These are phyloP conservation scores for Mycena vitilis DNA, from an alignment of 768 basidiomycete species.

Conservation along the genomic window DNA sequence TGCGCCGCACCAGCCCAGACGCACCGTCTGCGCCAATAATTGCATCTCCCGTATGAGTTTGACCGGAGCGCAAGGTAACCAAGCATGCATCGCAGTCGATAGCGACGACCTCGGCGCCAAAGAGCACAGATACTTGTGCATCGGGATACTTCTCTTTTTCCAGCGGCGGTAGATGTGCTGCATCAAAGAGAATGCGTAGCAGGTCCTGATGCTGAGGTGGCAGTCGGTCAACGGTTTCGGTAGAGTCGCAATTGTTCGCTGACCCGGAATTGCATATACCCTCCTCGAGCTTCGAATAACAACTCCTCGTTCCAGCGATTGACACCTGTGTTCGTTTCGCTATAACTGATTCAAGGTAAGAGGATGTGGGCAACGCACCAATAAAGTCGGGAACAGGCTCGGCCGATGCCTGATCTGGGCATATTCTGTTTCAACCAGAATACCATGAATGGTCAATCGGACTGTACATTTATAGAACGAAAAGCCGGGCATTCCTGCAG, in stretches of 20 bases:
- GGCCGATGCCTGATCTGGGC: too few species aligned
- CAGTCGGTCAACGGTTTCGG: too few species aligned
- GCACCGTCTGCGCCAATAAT: constrained; percentile 21
- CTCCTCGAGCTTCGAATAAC: constrained; percentile 19
- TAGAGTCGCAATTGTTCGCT: too few species aligned
- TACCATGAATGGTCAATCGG: not conserved
- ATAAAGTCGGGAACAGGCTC: too few species aligned
- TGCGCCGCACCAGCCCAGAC: constrained; percentile 5
- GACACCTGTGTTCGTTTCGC: not conserved
- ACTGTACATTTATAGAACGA: not conserved
- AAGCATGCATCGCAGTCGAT: constrained; percentile 15
- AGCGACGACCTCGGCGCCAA: constrained; percentile 8
- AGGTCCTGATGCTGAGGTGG: constrained; percentile 11
- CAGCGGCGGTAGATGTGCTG: not conserved
- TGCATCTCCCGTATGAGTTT: constrained; percentile 2
- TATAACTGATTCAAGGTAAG: not conserved
- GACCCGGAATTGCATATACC: constrained; percentile 19
- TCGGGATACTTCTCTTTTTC: not conserved
- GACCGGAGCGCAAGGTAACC: constrained; percentile 15
- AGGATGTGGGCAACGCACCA: too few species aligned
- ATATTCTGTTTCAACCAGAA: not conserved
- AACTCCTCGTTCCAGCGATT: constrained; percentile 11
- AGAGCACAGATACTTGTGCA: constrained; percentile 2
- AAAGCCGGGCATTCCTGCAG: not conserved
- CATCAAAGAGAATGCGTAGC: constrained; percentile 13